Conservation (phyloP, 2,329 filamentous ascomycete genomes). For the Phoma sp. region DNA sequence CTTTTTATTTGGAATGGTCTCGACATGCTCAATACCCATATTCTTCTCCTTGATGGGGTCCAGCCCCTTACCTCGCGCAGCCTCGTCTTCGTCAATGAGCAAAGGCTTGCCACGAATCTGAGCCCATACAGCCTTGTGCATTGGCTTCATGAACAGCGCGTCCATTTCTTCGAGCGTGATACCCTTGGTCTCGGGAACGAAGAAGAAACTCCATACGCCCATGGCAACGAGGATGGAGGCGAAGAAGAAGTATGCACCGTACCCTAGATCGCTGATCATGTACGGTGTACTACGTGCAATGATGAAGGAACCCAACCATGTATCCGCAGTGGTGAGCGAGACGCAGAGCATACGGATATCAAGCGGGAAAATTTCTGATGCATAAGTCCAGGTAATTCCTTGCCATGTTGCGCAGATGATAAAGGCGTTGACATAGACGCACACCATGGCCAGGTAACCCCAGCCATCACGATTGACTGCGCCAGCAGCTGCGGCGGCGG, state of each 20-base stretch:
- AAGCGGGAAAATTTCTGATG: conserved; percentile 58
- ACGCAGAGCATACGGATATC: conserved; percentile 53
- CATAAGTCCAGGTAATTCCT: conserved; percentile 54
- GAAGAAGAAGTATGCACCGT: conserved; percentile 52
- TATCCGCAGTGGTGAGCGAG: conserved; percentile 49
- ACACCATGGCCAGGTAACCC: conserved; percentile 62
- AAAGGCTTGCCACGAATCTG: conserved; percentile 34
- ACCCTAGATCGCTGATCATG: conserved; percentile 48
- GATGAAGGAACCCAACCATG: conserved; percentile 52
- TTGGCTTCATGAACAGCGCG: conserved; percentile 36
- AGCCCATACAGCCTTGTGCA: conserved; percentile 42
- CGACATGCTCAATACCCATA: conserved; percentile 28
- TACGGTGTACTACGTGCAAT: conserved; percentile 50
- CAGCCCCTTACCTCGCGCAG: conserved; percentile 26
- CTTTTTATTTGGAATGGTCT: conserved; percentile 13
- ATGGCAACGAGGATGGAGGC: conserved; percentile 38
- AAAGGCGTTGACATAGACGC: conserved; percentile 63
- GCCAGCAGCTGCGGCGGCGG: conserved; percentile 53
- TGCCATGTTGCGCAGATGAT: conserved; percentile 60
- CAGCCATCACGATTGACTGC: conserved; percentile 54
- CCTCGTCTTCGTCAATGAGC: conserved; percentile 23
- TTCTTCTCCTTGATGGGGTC: conserved; percentile 26
- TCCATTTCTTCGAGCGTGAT: conserved; percentile 44
- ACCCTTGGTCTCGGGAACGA: conserved; percentile 45
- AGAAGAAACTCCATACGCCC: conserved; percentile 44